A percentile compares a stretch with the other conserved stretches of the same genome.
Evolutionary conservation across 1,139 yeast species (phyloP).

Genomic region (Maudiozyma humilis): DNA sequence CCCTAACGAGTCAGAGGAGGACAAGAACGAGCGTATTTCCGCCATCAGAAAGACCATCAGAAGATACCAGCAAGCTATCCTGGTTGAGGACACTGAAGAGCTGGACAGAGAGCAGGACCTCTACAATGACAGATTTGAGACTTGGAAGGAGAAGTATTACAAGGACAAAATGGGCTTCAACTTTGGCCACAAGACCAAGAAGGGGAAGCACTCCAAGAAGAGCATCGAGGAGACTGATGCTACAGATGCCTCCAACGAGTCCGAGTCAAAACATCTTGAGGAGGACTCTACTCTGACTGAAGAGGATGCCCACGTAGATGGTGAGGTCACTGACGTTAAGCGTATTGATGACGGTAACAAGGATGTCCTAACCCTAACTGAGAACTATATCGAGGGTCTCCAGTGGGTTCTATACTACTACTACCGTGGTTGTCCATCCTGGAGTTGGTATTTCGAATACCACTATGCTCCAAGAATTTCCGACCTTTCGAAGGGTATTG

Average conservation of each 20-base stretch:
- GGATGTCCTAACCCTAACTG: constrained; percentile 53
- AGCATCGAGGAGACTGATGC: neutral
- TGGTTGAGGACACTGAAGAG: constrained; percentile 53
- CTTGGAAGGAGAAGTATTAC: constrained; percentile 82
- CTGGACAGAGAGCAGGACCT: constrained; percentile 55
- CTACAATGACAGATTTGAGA: constrained; percentile 63
- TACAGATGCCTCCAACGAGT: constrained; percentile 40
- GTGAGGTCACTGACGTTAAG: neutral
- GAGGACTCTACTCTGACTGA: constrained; percentile 17
- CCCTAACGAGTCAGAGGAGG: constrained; percentile 56
- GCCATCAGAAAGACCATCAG: constrained; percentile 40
- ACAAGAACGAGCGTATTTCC: constrained; percentile 42
- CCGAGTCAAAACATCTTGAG: neutral
- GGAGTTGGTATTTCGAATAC: constrained; percentile 89
- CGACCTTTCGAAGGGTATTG: constrained; percentile 66
- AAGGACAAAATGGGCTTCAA: constrained; percentile 60
- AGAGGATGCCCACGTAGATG: constrained; percentile 38
- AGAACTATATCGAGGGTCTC: constrained; percentile 82
- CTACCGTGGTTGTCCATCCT: constrained; percentile 81
- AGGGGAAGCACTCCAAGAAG: neutral
- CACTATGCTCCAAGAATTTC: constrained; percentile 93
- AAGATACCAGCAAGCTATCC: constrained; percentile 63
- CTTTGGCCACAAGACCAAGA: neutral
- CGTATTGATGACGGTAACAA: constrained; percentile 35
- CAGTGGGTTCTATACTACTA: constrained; percentile 94